phyloP scores from a whole-genome alignment of 768 basidiomycete genomes.

The Lactarius sanguifluus region DNA sequence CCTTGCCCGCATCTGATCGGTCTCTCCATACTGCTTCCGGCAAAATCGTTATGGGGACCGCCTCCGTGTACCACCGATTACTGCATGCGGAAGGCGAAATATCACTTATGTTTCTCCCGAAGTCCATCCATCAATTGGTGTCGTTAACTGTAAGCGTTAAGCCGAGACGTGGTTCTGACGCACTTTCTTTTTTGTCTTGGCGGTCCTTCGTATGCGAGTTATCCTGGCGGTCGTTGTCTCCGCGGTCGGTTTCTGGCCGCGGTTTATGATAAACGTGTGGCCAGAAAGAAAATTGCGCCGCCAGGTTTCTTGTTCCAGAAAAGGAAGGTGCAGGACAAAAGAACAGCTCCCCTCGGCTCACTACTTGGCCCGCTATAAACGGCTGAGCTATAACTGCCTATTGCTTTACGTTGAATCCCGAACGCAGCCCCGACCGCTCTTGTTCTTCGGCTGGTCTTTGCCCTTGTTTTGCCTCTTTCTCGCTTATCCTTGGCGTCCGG shows the following conservation, averaged over 20 bases:
- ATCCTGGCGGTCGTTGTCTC: neutral
- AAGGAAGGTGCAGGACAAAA: conserved; percentile 18
- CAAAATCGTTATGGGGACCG: neutral
- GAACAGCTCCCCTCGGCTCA: conserved; percentile 4
- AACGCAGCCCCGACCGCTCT: neutral
- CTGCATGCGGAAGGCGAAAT: neutral
- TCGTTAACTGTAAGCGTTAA: neutral
- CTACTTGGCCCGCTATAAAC: neutral
- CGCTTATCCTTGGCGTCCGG: neutral
- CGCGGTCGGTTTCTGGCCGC: neutral
- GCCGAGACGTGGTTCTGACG: neutral
- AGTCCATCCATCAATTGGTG: neutral
- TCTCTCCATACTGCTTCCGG: neutral
- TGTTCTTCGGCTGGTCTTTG: conserved; percentile 2
- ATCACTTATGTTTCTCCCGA: neutral
- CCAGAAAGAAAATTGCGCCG: neutral
- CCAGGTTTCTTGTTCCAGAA: conserved; percentile 15
- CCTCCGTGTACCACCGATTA: neutral
- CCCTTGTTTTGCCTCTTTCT: conserved; percentile 13
- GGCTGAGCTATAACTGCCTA: neutral
- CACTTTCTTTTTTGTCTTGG: neutral
- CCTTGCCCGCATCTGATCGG: neutral
- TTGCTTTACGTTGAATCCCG: neutral
- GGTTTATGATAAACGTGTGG: neutral
- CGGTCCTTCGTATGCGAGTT: neutral